Evolutionary conservation across 805 yeast genomes (phyloP).

Genomic region (Yarrowia divulgata): DNA sequence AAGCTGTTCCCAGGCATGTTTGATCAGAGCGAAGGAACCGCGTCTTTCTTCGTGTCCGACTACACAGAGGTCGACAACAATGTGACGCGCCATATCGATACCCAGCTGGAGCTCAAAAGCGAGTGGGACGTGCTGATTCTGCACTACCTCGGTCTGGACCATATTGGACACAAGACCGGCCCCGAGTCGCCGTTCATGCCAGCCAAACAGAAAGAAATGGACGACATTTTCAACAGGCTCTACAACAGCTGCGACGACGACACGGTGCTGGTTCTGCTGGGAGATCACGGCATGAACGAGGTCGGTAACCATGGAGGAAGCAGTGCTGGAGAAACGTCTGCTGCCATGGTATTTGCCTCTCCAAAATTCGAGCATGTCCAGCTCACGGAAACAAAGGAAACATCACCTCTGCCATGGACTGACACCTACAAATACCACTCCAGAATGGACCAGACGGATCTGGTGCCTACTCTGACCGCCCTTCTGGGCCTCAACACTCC

Average conservation of each 20-base stretch:
- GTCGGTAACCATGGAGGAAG: slow-evolving; percentile 98
- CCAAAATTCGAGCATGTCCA: slow-evolving; percentile 57
- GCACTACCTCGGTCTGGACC: slow-evolving; percentile 94
- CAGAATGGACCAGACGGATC: slow-evolving; percentile 68
- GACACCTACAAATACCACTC: slow-evolving; percentile 61
- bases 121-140: slow-evolving; percentile 87
- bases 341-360: slow-evolving; percentile 77
- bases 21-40: slow-evolving; percentile 78
- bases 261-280: slow-evolving; percentile 77
- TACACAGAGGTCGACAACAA: slow-evolving; percentile 92
- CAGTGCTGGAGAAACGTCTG: slow-evolving; percentile 87
- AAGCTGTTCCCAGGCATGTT: slow-evolving; percentile 82
- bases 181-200: slow-evolving; percentile 83
- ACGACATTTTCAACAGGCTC: slow-evolving; percentile 59
- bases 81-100: slow-evolving; percentile 84
- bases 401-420: slow-evolving; percentile 47
- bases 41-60: slow-evolving; percentile 93
- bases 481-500: slow-evolving; percentile 73
- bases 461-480: slow-evolving; percentile 73
- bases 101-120: slow-evolving; percentile 42
- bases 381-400: not conserved
- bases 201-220: slow-evolving; percentile 86
- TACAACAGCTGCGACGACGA: slow-evolving; percentile 49
- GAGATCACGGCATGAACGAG: slow-evolving; percentile 97
- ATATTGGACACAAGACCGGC: slow-evolving; percentile 98